phyloP scores from a whole-genome alignment of 2,329 filamentous ascomycete species.

The Ceratocystiopsis brevicomis region DNA sequence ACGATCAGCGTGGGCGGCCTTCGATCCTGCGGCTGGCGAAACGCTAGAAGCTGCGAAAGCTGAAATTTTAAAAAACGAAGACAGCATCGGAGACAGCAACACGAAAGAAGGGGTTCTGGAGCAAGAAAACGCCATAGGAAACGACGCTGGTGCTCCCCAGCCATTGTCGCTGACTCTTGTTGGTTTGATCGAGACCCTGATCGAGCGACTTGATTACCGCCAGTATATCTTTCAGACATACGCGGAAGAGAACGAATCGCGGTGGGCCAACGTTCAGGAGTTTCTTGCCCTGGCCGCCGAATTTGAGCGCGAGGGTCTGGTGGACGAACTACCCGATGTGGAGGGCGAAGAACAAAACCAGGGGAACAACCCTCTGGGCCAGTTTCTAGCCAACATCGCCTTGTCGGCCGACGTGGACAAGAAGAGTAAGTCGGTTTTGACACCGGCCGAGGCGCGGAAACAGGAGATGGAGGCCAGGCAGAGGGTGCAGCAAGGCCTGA shows the following conservation, averaged over 20 bases:
- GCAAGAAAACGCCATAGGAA: conserved; percentile 7
- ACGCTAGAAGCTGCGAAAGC: background rate
- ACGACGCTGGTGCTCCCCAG: conserved; percentile 5
- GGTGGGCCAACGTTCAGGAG: conserved; percentile 82
- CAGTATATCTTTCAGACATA: conserved; percentile 55
- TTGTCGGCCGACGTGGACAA: conserved; percentile 64
- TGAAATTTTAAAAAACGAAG: background rate
- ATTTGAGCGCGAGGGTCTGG: conserved; percentile 27
- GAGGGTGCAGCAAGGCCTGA: background rate
- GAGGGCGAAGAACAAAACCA: conserved; percentile 51
- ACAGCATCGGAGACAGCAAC: background rate
- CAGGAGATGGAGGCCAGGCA: no score
- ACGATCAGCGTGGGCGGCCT: no score
- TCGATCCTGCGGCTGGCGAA: background rate
- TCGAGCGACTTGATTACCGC: conserved; percentile 51
- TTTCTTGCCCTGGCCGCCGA: conserved; percentile 65
- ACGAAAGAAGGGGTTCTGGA: background rate
- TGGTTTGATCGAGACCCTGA: conserved; percentile 30
- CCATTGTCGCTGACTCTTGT: conserved; percentile 17
- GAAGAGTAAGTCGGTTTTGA: conserved; percentile 26
- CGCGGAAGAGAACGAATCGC: conserved; percentile 52
- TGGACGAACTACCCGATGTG: conserved; percentile 40
- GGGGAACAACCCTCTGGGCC: conserved; percentile 45
- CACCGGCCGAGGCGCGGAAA: no score
- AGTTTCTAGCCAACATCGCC: conserved; percentile 77